These are phyloP conservation scores for Claviceps monticola DNA, from an alignment of 2,329 filamentous ascomycete species.

Conservation along the genomic window DNA sequence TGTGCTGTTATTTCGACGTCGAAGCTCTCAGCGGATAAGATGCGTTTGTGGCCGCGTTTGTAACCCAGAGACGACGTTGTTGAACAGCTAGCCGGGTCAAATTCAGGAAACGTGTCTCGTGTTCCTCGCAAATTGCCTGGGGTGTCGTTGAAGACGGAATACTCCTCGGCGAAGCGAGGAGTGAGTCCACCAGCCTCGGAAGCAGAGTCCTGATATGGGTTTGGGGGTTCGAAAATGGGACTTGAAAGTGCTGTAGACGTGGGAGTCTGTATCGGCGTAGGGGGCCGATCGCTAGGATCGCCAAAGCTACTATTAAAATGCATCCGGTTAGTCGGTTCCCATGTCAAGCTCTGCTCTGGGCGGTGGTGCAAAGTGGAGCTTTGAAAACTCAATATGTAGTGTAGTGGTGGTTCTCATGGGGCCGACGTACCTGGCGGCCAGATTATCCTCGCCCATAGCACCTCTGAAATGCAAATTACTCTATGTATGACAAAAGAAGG, in stretches of 20 bases:
- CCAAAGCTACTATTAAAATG: conserved; percentile 37
- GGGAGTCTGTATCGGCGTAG: conserved; percentile 44
- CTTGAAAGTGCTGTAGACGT: conserved; percentile 39
- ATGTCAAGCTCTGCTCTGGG: conserved; percentile 1
- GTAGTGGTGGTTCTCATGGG: conserved; percentile 1
- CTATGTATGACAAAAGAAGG: conserved; percentile 2
- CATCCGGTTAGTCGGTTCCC: conserved; percentile 21
- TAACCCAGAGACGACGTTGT: conserved; percentile 22
- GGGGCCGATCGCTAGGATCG: conserved; percentile 47
- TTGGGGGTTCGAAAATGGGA: conserved; percentile 43
- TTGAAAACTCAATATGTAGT: conserved; percentile 2
- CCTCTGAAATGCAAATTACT: conserved; percentile 10
- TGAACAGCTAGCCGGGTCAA: conserved; percentile 22
- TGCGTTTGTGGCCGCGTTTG: conserved; percentile 36
- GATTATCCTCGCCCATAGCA: conserved; percentile 53
- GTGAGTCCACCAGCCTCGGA: conserved; percentile 41
- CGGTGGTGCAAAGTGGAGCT: conserved; percentile 8
- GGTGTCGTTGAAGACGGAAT: conserved; percentile 51
- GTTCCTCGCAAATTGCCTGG: conserved; percentile 41
- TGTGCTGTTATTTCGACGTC: conserved; percentile 42
- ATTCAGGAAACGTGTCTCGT: conserved; percentile 32
- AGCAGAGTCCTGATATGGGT: conserved; percentile 30
- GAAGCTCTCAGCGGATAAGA: conserved; percentile 36
- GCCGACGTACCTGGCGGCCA: conserved; percentile 35
- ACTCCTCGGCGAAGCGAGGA: conserved; percentile 49